A percentile compares a stretch with the other conserved stretches of the same genome.
phyloP scores from a whole-genome alignment of 2,329 filamentous ascomycete genomes.

The Monilinia laxa region DNA sequence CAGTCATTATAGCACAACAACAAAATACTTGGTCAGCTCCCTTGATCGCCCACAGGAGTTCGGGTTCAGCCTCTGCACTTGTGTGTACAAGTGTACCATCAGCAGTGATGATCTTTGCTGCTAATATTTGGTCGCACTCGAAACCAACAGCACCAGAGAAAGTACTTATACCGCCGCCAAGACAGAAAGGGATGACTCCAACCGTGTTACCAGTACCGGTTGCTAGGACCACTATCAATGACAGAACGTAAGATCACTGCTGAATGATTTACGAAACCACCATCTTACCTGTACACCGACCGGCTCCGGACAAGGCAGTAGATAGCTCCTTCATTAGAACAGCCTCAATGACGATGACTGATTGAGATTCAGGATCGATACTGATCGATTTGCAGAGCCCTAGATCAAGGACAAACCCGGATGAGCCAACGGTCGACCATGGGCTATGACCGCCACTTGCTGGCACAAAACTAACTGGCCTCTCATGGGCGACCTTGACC shows the following conservation, averaged over 20 bases:
- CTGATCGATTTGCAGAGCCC: constrained; percentile 25
- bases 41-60: neutral
- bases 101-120: neutral
- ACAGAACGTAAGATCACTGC: neutral
- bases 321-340: constrained; percentile 1
- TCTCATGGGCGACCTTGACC: neutral
- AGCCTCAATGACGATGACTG: neutral
- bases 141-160: neutral
- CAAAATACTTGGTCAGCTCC: constrained; percentile 1
- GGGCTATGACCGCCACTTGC: constrained; percentile 35
- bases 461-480: constrained; percentile 31
- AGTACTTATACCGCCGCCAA: neutral
- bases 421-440: constrained; percentile 34
- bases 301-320: neutral
- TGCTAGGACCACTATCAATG: neutral
- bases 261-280: no score
- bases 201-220: neutral
- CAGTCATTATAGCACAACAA: neutral
- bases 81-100: neutral
- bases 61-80: neutral
- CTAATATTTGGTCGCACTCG: constrained; percentile 1
- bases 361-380: constrained; percentile 4
- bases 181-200: constrained; percentile 6
- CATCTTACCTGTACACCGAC: constrained; percentile 11
- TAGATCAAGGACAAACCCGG: constrained; percentile 36